A percentile compares a stretch with the other conserved stretches of the same genome.
These are phyloP conservation scores for Agaricus sinodeliciosus DNA, from an alignment of 768 basidiomycete genomes.

Conservation along the genomic window DNA sequence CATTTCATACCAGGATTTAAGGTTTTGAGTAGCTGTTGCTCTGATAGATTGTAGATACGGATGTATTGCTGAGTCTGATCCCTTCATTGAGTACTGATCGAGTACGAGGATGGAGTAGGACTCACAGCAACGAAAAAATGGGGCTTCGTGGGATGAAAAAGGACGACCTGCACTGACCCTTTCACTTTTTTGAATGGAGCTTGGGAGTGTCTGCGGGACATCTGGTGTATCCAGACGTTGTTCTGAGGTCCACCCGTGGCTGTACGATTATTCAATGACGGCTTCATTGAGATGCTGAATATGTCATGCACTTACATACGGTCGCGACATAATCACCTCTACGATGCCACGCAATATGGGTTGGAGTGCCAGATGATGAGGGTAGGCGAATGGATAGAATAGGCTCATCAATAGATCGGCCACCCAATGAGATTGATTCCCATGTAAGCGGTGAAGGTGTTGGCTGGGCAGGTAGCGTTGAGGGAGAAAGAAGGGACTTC, in stretches of 20 bases:
- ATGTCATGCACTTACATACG: conserved; percentile 62
- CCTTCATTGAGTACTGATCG: conserved; percentile 11
- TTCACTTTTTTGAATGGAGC: conserved; percentile 96
- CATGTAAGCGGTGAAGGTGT: conserved; percentile 68
- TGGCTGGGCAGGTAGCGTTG: conserved; percentile 46
- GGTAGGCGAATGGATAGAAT: conserved; percentile 60
- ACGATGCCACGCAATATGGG: conserved; percentile 87
- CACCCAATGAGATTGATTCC: conserved; percentile 40
- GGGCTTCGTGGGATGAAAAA: conserved; percentile 92
- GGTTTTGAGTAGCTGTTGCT: conserved; percentile 92
- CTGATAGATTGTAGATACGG: conserved; percentile 88
- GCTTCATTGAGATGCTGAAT: neutral
- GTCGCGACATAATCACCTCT: conserved; percentile 94
- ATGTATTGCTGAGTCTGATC: conserved; percentile 92
- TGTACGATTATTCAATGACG: conserved; percentile 20
- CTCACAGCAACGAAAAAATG: conserved; percentile 97
- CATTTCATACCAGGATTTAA: conserved; percentile 90
- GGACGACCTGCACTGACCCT: conserved; percentile 82
- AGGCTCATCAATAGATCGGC: conserved; percentile 46
- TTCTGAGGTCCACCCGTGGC: conserved; percentile 67
- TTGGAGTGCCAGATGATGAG: conserved; percentile 59
- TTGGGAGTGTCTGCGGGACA: conserved; percentile 91
- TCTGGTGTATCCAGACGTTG: conserved; percentile 92
- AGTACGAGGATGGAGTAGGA: conserved; percentile 11
- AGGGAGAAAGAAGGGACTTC: conserved; percentile 54